These are phyloP conservation scores for Theileria orientalis DNA, from an alignment of 169 alveolate genomes.

Conservation along the genomic window DNA sequence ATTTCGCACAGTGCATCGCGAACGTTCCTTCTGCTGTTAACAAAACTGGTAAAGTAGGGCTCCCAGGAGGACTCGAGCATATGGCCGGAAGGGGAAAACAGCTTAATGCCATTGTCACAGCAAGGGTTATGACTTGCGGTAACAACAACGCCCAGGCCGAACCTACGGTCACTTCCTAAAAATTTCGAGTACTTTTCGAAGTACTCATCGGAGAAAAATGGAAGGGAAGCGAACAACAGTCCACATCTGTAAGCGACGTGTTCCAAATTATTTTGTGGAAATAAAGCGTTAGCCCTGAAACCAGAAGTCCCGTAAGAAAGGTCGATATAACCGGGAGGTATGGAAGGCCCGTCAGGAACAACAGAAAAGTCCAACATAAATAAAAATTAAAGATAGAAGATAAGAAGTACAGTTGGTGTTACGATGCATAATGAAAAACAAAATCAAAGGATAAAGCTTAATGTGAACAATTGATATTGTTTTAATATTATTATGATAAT, in stretches of 20 bases:
- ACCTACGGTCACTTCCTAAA: neutral
- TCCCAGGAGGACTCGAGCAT: conserved; percentile 66
- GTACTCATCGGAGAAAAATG: conserved; percentile 24
- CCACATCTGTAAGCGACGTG: conserved; percentile 61
- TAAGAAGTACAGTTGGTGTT: neutral
- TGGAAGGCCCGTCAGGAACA: conserved; percentile 33
- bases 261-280: conserved; percentile 45
- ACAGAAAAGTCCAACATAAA: conserved; percentile 8
- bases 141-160: conserved; percentile 60
- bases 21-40: conserved; percentile 34
- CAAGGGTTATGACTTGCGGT: conserved; percentile 75
- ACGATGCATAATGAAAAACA: neutral
- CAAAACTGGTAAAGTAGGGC: conserved; percentile 51
- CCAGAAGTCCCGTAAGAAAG: conserved; percentile 52
- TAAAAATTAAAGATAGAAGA: neutral
- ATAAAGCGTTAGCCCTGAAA: conserved; percentile 30
- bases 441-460: neutral
- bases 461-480: neutral
- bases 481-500: neutral
- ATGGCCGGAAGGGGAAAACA: conserved; percentile 62
- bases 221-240: conserved; percentile 39
- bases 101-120: conserved; percentile 72
- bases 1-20: neutral
- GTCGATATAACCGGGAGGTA: conserved; percentile 42
- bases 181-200: neutral